Evolutionary conservation across 768 basidiomycete species (phyloP).

Genomic region (Lactifluus volemus): DNA sequence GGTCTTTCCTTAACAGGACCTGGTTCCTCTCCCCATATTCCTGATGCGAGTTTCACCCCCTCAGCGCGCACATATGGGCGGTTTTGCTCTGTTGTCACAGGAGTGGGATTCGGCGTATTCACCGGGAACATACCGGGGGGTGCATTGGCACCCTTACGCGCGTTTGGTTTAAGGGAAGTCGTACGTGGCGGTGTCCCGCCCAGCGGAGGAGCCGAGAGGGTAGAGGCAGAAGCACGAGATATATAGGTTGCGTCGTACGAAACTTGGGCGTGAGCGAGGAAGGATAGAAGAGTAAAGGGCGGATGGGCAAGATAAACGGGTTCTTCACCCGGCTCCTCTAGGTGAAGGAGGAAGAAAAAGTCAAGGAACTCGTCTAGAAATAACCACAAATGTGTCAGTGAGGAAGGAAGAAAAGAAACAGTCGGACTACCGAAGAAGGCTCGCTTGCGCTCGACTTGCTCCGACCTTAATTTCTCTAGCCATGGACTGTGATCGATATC

Average conservation of each 20-base stretch:
- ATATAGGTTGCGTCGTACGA: slow-evolving; percentile 80
- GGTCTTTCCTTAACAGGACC: slow-evolving; percentile 25
- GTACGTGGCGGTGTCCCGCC: slow-evolving; percentile 38
- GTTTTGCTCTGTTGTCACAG: slow-evolving; percentile 63
- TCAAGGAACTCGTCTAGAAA: slow-evolving; percentile 28
- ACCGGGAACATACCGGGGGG: slow-evolving; percentile 72
- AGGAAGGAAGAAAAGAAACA: not conserved
- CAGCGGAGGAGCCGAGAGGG: slow-evolving; percentile 30
- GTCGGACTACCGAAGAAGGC: slow-evolving; percentile 63
- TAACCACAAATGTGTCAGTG: slow-evolving; percentile 26
- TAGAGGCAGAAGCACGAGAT: slow-evolving; percentile 33
- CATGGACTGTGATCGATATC: slow-evolving; percentile 40
- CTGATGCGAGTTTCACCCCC: slow-evolving; percentile 62
- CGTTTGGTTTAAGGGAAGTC: slow-evolving; percentile 33
- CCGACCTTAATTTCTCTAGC: slow-evolving; percentile 39
- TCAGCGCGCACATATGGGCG: slow-evolving; percentile 69
- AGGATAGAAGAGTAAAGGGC: slow-evolving; percentile 39
- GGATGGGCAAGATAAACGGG: slow-evolving; percentile 22
- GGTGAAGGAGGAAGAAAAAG: slow-evolving; percentile 14
- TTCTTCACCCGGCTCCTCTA: slow-evolving; percentile 32
- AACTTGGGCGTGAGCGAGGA: slow-evolving; percentile 64
- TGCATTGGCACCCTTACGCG: slow-evolving; percentile 4
- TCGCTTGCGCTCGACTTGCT: slow-evolving; percentile 44
- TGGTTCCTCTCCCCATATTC: slow-evolving; percentile 66
- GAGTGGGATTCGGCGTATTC: slow-evolving; percentile 77